These are phyloP conservation scores for Eimeria mitis DNA, from an alignment of 169 alveolate genomes.

Conservation along the genomic window DNA sequence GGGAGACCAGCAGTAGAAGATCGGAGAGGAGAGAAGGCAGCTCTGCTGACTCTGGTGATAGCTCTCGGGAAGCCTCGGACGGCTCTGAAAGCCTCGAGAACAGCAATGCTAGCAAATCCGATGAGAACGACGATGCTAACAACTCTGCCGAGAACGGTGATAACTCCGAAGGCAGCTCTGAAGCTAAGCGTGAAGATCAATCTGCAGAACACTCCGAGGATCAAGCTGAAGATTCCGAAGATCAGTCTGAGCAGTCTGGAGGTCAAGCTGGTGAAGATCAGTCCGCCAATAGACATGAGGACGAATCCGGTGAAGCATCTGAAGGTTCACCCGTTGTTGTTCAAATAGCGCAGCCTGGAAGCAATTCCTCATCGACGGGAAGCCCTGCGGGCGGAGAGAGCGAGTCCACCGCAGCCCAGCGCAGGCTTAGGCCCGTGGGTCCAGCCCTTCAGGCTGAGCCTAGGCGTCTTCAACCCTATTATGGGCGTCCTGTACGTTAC, in stretches of 20 bases:
- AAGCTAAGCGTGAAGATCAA: background rate
- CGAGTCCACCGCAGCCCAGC: background rate
- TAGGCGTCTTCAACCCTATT: background rate
- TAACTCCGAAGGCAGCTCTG: background rate
- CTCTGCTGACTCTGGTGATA: background rate
- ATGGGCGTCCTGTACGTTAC: background rate
- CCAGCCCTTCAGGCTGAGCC: background rate
- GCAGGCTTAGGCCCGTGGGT: background rate
- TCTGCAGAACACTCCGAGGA: background rate
- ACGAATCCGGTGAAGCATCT: background rate
- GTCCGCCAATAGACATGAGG: background rate
- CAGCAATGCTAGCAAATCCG: background rate
- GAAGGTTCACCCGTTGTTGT: background rate
- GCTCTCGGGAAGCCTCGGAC: background rate
- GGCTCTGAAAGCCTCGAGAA: background rate
- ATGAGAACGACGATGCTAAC: background rate
- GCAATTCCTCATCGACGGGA: background rate
- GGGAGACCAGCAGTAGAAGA: background rate
- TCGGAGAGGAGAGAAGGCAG: background rate
- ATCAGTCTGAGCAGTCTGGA: too few species aligned
- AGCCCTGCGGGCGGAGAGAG: background rate
- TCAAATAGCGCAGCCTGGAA: constrained; percentile 6
- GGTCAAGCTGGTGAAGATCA: background rate
- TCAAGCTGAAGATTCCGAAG: background rate
- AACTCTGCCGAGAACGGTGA: background rate